Percentiles rank a stretch among this genome's conserved stretches.
phyloP scores from a whole-genome alignment of 1,284 basidiomycete genomes.

The Amylostereum areolatum region DNA sequence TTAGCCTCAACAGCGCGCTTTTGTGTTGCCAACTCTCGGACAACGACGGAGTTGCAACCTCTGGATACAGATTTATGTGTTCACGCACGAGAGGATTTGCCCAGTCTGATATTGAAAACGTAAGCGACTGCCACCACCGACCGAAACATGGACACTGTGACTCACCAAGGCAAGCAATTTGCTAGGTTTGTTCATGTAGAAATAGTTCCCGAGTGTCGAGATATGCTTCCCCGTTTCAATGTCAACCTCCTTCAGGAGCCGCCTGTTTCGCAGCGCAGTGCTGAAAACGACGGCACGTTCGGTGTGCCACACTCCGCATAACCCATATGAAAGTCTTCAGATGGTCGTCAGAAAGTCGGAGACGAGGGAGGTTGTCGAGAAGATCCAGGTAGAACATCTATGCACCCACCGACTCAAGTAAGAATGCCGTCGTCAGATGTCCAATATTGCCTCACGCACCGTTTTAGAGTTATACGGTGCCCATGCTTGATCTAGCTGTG shows the following conservation, averaged over 20 bases:
- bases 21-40: slow-evolving; percentile 27
- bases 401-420: too few species aligned
- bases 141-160: neutral
- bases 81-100: slow-evolving; percentile 26
- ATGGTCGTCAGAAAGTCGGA: slow-evolving; percentile 18
- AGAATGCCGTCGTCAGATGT: too few species aligned
- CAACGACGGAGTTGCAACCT: slow-evolving; percentile 13
- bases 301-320: slow-evolving; percentile 16
- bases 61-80: slow-evolving; percentile 25
- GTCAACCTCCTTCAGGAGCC: slow-evolving; percentile 12
- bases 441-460: too few species aligned
- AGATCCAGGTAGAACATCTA: slow-evolving; percentile 16
- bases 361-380: slow-evolving; percentile 14
- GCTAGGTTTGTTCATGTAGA: slow-evolving; percentile 16
- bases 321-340: slow-evolving; percentile 25
- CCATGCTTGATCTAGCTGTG: too few species aligned
- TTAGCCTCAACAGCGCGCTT: slow-evolving; percentile 22
- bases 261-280: slow-evolving; percentile 20
- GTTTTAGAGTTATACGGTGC: too few species aligned
- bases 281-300: slow-evolving; percentile 23
- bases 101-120: slow-evolving; percentile 11
- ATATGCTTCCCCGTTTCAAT: slow-evolving; percentile 13
- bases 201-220: slow-evolving; percentile 23
- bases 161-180: slow-evolving; percentile 12
- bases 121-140: neutral